Conservation (phyloP, 768 basidiomycete genomes). For the Podaxis pistillaris region DNA sequence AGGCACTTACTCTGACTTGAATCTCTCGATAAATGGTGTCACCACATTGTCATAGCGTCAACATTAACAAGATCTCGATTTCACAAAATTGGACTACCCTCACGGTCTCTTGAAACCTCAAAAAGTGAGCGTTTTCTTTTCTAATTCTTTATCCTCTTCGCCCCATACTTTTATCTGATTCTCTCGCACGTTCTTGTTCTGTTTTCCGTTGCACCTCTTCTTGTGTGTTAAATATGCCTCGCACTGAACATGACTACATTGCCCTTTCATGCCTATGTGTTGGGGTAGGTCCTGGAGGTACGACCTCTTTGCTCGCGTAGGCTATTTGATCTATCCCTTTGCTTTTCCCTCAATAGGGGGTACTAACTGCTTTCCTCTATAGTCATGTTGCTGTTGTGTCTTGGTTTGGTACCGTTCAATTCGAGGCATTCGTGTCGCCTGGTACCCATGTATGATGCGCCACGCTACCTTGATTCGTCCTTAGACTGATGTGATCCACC, state of each 20-base stretch:
- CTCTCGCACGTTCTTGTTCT: not conserved
- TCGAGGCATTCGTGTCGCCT: conserved; percentile 67
- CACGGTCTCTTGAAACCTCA: not conserved
- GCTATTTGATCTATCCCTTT: conserved; percentile 24
- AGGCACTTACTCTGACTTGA: not conserved
- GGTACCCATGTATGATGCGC: conserved; percentile 41
- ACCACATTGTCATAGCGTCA: not conserved
- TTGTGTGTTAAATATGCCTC: conserved; percentile 31
- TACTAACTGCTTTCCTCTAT: not conserved
- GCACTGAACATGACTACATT: conserved; percentile 43
- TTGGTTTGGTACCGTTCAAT: conserved; percentile 54
- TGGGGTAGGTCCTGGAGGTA: conserved; percentile 80
- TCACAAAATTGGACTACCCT: not conserved
- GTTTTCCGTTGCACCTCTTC: conserved; percentile 16
- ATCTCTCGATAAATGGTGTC: not conserved
- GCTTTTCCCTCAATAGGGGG: not conserved
- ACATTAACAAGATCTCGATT: conserved; percentile 3
- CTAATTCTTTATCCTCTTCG: not conserved
- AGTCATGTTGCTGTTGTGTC: conserved; percentile 53
- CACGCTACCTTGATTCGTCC: not conserved
- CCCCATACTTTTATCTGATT: conserved; percentile 2
- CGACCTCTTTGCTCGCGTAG: conserved; percentile 81
- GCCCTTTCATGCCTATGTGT: conserved; percentile 67
- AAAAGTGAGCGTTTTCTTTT: conserved; percentile 5
- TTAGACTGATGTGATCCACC: not conserved